phyloP scores from a whole-genome alignment of 306 rosid species.

The Vigna radiata region DNA sequence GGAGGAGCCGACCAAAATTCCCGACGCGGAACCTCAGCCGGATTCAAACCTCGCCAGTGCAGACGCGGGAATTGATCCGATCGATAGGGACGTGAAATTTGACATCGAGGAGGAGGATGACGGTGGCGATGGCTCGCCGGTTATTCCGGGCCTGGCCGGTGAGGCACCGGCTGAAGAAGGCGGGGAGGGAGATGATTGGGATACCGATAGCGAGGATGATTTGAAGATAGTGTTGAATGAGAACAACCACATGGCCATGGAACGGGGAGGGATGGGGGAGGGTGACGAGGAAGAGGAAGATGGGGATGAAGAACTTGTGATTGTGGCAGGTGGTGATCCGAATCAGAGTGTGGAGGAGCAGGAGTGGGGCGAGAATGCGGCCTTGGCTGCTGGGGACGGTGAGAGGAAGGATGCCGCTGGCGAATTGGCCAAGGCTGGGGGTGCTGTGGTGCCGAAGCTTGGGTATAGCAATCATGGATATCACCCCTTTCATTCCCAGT shows the following conservation, averaged over 20 bases:
- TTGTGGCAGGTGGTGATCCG: slow-evolving; percentile 73
- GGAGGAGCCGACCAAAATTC: neutral
- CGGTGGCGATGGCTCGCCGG: slow-evolving; percentile 52
- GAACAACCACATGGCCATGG: slow-evolving; percentile 73
- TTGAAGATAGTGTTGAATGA: slow-evolving; percentile 96
- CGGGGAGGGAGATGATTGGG: slow-evolving; percentile 81
- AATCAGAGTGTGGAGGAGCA: slow-evolving; percentile 70
- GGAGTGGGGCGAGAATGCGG: slow-evolving; percentile 83
- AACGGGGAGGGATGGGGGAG: slow-evolving; percentile 66
- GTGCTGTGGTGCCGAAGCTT: slow-evolving; percentile 56
- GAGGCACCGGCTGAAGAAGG: slow-evolving; percentile 9
- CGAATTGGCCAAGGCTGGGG: slow-evolving; percentile 62
- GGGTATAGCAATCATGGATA: slow-evolving; percentile 85
- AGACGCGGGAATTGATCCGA: slow-evolving; percentile 52
- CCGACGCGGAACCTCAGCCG: slow-evolving; percentile 8
- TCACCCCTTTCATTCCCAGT: slow-evolving; percentile 98
- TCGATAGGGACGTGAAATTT: slow-evolving; percentile 76
- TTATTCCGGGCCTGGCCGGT: slow-evolving; percentile 75
- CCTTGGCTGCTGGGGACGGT: slow-evolving; percentile 56
- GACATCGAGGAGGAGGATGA: slow-evolving; percentile 86
- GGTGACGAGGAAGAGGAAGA: slow-evolving; percentile 67
- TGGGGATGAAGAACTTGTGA: slow-evolving; percentile 77
- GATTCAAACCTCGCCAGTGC: slow-evolving; percentile 39
- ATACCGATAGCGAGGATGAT: slow-evolving; percentile 93
- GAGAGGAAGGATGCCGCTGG: slow-evolving; percentile 73